Evolutionary conservation across 2,329 filamentous ascomycete species (phyloP), one percentile per base, ranked within the genome.

Genomic region (Apiospora kogelbergensis): DNA sequence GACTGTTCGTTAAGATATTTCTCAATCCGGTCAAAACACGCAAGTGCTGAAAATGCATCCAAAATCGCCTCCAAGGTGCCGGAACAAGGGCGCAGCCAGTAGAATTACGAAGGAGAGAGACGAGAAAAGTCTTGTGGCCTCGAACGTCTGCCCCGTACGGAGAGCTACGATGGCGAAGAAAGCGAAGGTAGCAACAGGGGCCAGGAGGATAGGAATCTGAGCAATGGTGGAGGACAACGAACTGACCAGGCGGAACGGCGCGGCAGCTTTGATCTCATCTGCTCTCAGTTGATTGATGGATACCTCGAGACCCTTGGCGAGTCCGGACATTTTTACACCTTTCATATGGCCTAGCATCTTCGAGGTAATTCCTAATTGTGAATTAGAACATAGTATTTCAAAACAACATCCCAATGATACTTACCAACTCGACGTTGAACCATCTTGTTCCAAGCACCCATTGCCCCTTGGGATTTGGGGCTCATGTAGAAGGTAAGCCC

Each of bases 21-120:
- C 46, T 82, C 74, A 5, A 82, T 80, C 2, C 81, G 73, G 33
- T 76, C 75, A 70, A 82, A 78, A 2, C 80, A 81, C 0, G 79
- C 81, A 24, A 80, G 68, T 0, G 80, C 79, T 10, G 81, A 76
- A 53, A 77, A 80, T 42, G 82, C 46, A 24, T 77, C 72, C 0
- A 81, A 76, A 24, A 82, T 74, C 0, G 76, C 72, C 67, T 78
- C 76, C 30, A 82, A 77, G 68, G 82, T 75, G 60, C 74, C 78
- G 68, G 68, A 80, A 81, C 24, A 83, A 74, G 4, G 80, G 80
- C 26, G 75, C 72, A 2, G 77, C 71, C 6, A 82, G 70, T 1
- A 83, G 71, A 1, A 78, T 73, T 20, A 82, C 79, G 3, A 82
- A 73, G 0, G 81, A 81, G 1, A 83, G 69, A 0, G 77, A 77